Conservation (phyloP, 1,139 yeast species). For the Blastobotrys buckinghamii region DNA sequence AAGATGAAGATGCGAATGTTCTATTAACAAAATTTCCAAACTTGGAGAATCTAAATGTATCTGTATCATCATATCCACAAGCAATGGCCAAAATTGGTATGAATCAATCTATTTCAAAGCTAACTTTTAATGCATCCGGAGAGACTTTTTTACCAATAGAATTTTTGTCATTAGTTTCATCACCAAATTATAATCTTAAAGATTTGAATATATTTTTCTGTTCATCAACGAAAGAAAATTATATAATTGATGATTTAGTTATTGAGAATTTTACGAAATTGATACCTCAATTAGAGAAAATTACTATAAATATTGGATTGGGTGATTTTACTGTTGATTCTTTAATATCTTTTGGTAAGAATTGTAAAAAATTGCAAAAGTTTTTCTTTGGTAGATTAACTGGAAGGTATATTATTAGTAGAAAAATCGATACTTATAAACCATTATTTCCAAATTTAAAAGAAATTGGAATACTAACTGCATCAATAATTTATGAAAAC, state of each 20-base stretch:
- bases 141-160: slow-evolving; percentile 1
- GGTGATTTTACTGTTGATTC: neutral
- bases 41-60: neutral
- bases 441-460: neutral
- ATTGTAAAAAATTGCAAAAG: neutral
- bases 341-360: neutral
- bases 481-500: neutral
- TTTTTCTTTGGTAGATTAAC: neutral
- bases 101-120: neutral
- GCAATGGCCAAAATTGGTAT: neutral
- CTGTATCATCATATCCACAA: neutral
- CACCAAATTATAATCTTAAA: neutral
- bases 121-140: neutral
- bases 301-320: neutral
- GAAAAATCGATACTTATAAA: neutral
- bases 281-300: neutral
- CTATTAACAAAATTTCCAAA: neutral
- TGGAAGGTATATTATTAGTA: neutral
- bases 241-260: neutral
- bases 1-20: neutral
- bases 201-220: neutral
- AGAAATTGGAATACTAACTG: neutral
- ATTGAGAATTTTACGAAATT: neutral
- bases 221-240: neutral
- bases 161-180: neutral